Percentiles rank a stretch among this genome's conserved stretches.
phyloP scores from a whole-genome alignment of 768 basidiomycete genomes.

The Lentinula aciculospora region DNA sequence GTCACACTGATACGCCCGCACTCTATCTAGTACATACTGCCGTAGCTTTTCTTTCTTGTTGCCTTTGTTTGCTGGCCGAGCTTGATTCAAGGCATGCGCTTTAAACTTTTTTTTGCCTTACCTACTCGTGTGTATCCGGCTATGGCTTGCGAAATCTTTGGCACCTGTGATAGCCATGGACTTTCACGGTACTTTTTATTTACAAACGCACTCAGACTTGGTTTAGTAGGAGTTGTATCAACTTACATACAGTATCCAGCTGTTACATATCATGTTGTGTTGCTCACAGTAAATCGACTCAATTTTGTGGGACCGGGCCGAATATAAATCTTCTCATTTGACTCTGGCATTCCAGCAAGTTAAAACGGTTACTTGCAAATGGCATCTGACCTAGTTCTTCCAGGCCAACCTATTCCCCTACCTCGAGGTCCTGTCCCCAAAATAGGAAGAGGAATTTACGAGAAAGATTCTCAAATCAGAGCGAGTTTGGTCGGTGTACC shows the following conservation, averaged over 20 bases:
- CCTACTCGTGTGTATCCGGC: background rate
- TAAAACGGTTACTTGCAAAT: background rate
- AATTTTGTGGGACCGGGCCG: too few species aligned
- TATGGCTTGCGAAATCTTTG: constrained; percentile 5
- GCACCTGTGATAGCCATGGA: background rate
- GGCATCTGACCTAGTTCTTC: constrained; percentile 37
- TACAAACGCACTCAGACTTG: too few species aligned
- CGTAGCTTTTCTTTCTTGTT: background rate
- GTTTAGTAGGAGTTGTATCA: too few species aligned
- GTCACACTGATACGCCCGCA: background rate
- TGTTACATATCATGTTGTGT: background rate
- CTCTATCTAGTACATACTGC: background rate
- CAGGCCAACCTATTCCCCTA: constrained; percentile 70
- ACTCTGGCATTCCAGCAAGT: too few species aligned
- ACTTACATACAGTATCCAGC: too few species aligned
- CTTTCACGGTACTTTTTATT: background rate
- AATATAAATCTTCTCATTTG: too few species aligned
- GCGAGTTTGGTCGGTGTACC: constrained; percentile 70
- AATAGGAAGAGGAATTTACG: constrained; percentile 64
- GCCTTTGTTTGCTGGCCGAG: constrained; percentile 5
- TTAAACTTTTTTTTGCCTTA: background rate
- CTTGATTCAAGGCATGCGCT: constrained; percentile 1
- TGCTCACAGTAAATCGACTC: background rate
- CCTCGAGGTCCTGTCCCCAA: constrained; percentile 50
- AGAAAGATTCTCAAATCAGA: constrained; percentile 54